These are phyloP conservation scores for Fusarium nodosum DNA, from an alignment of 2,329 filamentous ascomycete species.

Conservation along the genomic window DNA sequence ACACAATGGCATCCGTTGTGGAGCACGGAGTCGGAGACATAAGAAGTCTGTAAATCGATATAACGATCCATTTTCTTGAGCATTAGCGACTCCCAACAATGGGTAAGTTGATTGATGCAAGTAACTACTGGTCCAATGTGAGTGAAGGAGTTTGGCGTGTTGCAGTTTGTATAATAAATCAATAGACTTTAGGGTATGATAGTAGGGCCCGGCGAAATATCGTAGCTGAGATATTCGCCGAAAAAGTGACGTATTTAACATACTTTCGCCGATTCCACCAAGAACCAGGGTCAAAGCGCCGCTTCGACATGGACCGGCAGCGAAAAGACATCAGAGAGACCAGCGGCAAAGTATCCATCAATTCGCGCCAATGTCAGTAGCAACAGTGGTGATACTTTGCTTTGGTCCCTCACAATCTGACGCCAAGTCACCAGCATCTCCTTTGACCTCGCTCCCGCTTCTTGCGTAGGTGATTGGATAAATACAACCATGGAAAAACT, in stretches of 20 bases:
- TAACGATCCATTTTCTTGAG: background rate
- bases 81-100: accelerated
- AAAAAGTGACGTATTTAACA: background rate
- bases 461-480: background rate
- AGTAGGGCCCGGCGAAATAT: accelerated
- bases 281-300: background rate
- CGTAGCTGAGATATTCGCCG: accelerated
- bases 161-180: background rate
- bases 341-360: background rate
- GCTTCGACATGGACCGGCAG: background rate
- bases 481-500: background rate
- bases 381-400: background rate
- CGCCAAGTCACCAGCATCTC: background rate
- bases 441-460: background rate
- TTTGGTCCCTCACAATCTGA: background rate
- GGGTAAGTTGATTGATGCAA: no score
- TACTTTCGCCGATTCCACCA: background rate
- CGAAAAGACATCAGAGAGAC: background rate
- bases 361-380: background rate
- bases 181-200: background rate
- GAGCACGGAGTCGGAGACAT: background rate
- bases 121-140: accelerated
- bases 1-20: background rate
- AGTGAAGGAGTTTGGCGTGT: background rate
- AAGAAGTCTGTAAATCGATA: background rate